phyloP scores from a whole-genome alignment of 768 basidiomycete genomes.

The Pholiota microspora region DNA sequence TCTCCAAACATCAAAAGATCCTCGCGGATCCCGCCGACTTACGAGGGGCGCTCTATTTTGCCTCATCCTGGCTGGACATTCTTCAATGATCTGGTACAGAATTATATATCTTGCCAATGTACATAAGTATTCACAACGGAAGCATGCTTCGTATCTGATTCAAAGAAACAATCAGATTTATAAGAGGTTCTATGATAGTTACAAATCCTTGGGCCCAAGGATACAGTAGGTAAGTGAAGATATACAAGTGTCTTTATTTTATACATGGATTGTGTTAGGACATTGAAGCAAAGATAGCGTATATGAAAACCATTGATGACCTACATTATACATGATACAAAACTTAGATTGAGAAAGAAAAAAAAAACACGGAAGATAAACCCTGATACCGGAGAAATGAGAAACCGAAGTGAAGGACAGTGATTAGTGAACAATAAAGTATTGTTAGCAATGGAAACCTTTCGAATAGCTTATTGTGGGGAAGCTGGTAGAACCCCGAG shows the following conservation, averaged over 20 bases:
- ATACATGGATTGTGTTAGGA: not conserved
- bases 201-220: too few species aligned
- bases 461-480: not conserved
- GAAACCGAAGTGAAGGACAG: too few species aligned
- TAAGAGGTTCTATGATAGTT: too few species aligned
- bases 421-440: not conserved
- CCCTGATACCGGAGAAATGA: too few species aligned
- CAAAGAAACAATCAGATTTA: too few species aligned
- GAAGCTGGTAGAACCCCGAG: conserved; percentile 39
- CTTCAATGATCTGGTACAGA: conserved; percentile 3
- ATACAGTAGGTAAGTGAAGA: too few species aligned
- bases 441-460: not conserved
- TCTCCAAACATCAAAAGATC: conserved; percentile 8
- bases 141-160: not conserved
- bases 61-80: not conserved
- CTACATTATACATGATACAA: not conserved
- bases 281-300: not conserved
- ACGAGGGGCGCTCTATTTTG: not conserved
- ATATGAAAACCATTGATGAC: not conserved
- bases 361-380: too few species aligned
- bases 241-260: not conserved
- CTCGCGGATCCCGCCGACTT: conserved; percentile 5
- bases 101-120: conserved; percentile 5
- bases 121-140: conserved; percentile 3
- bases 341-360: not conserved